Conservation (phyloP, 495 filamentous ascomycete species). For the Penicillium manginii region DNA sequence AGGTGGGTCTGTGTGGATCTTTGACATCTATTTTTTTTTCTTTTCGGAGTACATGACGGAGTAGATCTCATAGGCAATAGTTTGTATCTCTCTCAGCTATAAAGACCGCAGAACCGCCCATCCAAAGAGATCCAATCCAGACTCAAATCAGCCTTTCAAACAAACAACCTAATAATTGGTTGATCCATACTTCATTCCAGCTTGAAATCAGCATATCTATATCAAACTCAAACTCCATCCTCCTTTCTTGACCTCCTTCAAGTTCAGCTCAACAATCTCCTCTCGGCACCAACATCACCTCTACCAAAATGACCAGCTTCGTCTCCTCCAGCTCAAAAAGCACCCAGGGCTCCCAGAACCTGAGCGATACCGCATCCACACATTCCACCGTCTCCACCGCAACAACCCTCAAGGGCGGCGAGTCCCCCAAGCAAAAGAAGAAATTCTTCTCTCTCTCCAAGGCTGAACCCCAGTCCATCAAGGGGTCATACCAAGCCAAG, state of each 20-base stretch:
- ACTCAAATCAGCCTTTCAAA: background rate
- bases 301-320: background rate
- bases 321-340: background rate
- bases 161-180: background rate
- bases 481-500: slow-evolving; percentile 12
- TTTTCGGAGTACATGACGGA: slow-evolving; percentile 24
- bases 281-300: background rate
- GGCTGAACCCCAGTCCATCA: slow-evolving; percentile 14
- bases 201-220: background rate
- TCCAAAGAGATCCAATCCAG: background rate
- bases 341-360: slow-evolving; percentile 20
- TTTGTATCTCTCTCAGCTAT: slow-evolving; percentile 1
- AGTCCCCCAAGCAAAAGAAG: slow-evolving; percentile 18
- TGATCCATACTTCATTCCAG: background rate
- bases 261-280: background rate
- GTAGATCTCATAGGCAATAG: background rate
- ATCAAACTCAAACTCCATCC: background rate
- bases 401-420: slow-evolving; percentile 32
- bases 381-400: slow-evolving; percentile 33
- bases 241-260: background rate
- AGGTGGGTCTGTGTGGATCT: slow-evolving; percentile 20
- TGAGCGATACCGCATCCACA: slow-evolving; percentile 26
- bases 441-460: slow-evolving; percentile 34
- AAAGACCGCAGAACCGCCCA: slow-evolving; percentile 6
- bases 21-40: slow-evolving; percentile 5